These are phyloP conservation scores for Orbilia brochopaga DNA, from an alignment of 2,329 filamentous ascomycete species.

Conservation along the genomic window DNA sequence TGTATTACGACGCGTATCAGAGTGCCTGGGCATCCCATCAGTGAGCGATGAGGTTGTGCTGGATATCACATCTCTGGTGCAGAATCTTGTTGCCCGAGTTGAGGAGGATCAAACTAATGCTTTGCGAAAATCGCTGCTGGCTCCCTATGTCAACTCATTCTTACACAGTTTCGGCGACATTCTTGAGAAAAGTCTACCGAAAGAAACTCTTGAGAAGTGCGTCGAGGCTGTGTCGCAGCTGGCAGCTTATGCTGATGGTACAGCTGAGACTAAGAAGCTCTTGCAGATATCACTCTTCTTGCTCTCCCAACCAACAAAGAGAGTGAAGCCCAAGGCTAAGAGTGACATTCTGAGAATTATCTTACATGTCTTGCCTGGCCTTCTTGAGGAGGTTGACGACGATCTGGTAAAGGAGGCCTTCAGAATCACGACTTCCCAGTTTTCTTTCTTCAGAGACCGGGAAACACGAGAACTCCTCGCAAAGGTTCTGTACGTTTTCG, in stretches of 20 bases:
- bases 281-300: slow-evolving; percentile 81
- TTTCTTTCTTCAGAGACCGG: slow-evolving; percentile 86
- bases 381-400: slow-evolving; percentile 64
- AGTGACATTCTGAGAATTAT: slow-evolving; percentile 78
- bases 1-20: slow-evolving; percentile 73
- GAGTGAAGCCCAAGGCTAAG: slow-evolving; percentile 83
- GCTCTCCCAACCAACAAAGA: slow-evolving; percentile 80
- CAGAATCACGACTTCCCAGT: slow-evolving; percentile 76
- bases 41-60: slow-evolving; percentile 85
- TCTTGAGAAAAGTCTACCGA: slow-evolving; percentile 70
- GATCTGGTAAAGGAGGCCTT: slow-evolving; percentile 71
- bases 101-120: slow-evolving; percentile 62
- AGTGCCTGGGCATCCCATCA: slow-evolving; percentile 73
- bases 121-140: slow-evolving; percentile 65
- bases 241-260: slow-evolving; percentile 71
- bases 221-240: slow-evolving; percentile 80
- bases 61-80: slow-evolving; percentile 78
- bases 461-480: slow-evolving; percentile 76
- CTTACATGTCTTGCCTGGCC: slow-evolving; percentile 76
- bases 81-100: slow-evolving; percentile 70
- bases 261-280: slow-evolving; percentile 75
- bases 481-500: slow-evolving; percentile 73
- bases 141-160: slow-evolving; percentile 66
- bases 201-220: slow-evolving; percentile 76
- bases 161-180: slow-evolving; percentile 72